A percentile compares a stretch with the other conserved stretches of the same genome.
These are phyloP conservation scores for Acacia melanoxylon DNA, from an alignment of 306 rosid genomes.

Conservation along the genomic window DNA sequence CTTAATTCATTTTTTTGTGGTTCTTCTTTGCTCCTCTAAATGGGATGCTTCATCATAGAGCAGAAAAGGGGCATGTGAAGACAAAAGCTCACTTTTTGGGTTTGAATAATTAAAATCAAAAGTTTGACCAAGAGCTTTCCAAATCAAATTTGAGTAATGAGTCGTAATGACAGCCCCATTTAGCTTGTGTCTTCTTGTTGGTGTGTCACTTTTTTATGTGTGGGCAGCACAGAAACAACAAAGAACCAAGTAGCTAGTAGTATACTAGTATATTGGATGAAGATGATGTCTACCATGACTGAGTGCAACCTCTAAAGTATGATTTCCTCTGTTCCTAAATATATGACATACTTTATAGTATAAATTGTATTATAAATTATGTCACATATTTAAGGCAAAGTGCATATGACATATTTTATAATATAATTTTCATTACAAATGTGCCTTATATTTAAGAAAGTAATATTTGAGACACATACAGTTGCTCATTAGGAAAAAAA, in stretches of 20 bases:
- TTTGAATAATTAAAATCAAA: constrained; percentile 9
- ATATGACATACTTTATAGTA: too few relatives aligned
- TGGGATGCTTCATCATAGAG: not conserved
- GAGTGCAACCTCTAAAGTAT: not conserved
- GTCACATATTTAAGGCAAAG: too few relatives aligned
- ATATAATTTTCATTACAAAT: too few relatives aligned
- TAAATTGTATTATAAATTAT: too few relatives aligned
- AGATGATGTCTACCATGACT: not conserved
- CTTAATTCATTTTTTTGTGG: not conserved
- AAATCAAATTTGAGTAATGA: not conserved
- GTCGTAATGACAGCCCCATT: not conserved
- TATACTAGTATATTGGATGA: not conserved
- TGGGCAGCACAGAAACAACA: constrained; percentile 18
- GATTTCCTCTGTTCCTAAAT: too few relatives aligned
- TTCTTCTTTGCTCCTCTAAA: not conserved
- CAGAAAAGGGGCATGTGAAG: constrained; percentile 26
- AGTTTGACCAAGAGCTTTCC: not conserved
- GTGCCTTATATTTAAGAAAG: too few relatives aligned
- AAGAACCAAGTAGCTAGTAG: not conserved
- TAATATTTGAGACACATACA: not conserved
- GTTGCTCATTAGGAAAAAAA: not conserved
- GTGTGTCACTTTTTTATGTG: not conserved
- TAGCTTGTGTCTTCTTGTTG: not conserved
- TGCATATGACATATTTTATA: too few relatives aligned
- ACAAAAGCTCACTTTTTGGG: constrained; percentile 36